Evolutionary conservation across 2,329 filamentous ascomycete species (phyloP).

Genomic region (Pseudogymnoascus sp.): DNA sequence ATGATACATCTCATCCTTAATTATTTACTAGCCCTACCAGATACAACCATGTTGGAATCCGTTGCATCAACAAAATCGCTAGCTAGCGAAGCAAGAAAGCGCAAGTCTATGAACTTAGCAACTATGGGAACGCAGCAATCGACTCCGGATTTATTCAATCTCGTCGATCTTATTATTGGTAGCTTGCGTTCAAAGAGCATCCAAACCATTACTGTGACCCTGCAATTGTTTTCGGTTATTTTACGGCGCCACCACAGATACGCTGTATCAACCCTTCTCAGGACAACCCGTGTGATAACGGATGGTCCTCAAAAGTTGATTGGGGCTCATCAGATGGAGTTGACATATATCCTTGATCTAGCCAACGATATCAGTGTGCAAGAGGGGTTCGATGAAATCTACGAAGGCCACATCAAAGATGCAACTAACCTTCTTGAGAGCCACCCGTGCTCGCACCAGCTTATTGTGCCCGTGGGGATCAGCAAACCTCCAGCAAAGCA

Average conservation of each 20-base stretch:
- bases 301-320: constrained; percentile 54
- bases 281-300: constrained; percentile 52
- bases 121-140: constrained; percentile 68
- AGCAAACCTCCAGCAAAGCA: constrained; percentile 48
- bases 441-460: constrained; percentile 63
- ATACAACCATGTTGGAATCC: constrained; percentile 35
- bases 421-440: constrained; percentile 60
- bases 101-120: constrained; percentile 82
- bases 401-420: constrained; percentile 65
- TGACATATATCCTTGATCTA: constrained; percentile 62
- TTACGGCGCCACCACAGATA: constrained; percentile 83
- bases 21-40: constrained; percentile 79
- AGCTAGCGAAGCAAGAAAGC: constrained; percentile 64
- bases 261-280: constrained; percentile 68
- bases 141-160: constrained; percentile 83
- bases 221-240: constrained; percentile 81
- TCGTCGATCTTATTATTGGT: constrained; percentile 82
- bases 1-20: constrained; percentile 90
- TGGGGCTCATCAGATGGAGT: constrained; percentile 67
- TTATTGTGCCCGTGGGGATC: constrained; percentile 57
- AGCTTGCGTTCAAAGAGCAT: constrained; percentile 77
- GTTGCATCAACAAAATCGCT: constrained; percentile 36
- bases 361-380: constrained; percentile 62
- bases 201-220: constrained; percentile 81
- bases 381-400: constrained; percentile 64